These are phyloP conservation scores for Lactifluus subvellereus DNA, from an alignment of 768 basidiomycete genomes.

Conservation along the genomic window DNA sequence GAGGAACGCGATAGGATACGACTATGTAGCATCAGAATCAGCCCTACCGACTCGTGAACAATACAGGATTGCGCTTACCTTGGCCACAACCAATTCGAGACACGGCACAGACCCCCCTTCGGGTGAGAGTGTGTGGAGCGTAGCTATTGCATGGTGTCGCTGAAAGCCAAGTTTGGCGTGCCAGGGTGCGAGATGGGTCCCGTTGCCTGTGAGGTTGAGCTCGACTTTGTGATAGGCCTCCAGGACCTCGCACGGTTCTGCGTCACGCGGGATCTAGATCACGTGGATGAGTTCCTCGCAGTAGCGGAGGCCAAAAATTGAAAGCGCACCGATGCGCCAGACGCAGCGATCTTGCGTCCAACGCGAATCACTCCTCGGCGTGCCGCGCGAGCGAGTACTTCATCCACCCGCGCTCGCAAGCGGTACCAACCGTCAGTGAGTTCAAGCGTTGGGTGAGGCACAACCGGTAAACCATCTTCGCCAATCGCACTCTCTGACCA, in stretches of 20 bases:
- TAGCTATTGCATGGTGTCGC: constrained; percentile 58
- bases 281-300: constrained; percentile 53
- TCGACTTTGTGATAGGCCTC: constrained; percentile 67
- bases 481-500: constrained; percentile 41
- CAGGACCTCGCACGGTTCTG: constrained; percentile 77
- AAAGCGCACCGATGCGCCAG: constrained; percentile 62
- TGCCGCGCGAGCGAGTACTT: constrained; percentile 63
- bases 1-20: constrained; percentile 74
- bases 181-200: constrained; percentile 83
- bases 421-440: constrained; percentile 98
- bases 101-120: constrained; percentile 77
- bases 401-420: constrained; percentile 71
- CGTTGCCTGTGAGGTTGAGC: constrained; percentile 75
- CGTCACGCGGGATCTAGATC: constrained; percentile 27
- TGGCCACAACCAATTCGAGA: constrained; percentile 67
- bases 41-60: not conserved
- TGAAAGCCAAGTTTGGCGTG: constrained; percentile 82
- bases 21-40: constrained; percentile 32
- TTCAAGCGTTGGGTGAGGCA: constrained; percentile 61
- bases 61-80: constrained; percentile 36
- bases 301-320: not conserved
- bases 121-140: constrained; percentile 67
- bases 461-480: constrained; percentile 35
- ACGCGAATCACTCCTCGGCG: constrained; percentile 57
- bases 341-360: constrained; percentile 79